A percentile compares a stretch with the other conserved stretches of the same genome.
Evolutionary conservation across 2,329 filamentous ascomycete genomes (phyloP).

Genomic region (Diaporthe batatas): DNA sequence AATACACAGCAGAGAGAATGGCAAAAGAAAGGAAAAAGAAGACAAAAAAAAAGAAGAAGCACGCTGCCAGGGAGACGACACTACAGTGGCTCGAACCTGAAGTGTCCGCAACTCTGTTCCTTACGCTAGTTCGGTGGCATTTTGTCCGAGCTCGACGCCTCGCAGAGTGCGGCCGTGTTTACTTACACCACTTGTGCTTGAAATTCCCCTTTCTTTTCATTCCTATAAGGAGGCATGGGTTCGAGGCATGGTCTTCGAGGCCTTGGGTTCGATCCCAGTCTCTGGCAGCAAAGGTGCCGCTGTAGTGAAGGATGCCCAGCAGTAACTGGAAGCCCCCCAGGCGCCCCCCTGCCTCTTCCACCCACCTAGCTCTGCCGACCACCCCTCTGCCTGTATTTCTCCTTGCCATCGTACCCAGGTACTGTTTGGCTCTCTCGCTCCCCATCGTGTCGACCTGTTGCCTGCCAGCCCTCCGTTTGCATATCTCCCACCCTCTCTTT

Average conservation of each 20-base stretch:
- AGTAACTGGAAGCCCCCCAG: not conserved
- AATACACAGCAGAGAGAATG: no score
- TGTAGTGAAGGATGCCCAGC: not conserved
- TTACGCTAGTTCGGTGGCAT: not conserved
- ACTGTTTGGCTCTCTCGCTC: no score
- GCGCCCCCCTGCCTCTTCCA: not conserved
- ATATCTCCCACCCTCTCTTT: no score
- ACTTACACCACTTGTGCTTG: slow-evolving; percentile 1
- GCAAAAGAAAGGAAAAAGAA: no score
- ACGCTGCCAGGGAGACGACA: not conserved
- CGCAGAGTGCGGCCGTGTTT: slow-evolving; percentile 8
- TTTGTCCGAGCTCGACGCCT: not conserved
- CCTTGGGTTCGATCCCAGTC: not conserved
- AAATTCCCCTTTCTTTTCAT: not conserved
- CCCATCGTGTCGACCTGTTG: no score
- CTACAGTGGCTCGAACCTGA: not conserved
- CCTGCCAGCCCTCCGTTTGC: no score
- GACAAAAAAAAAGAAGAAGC: not conserved
- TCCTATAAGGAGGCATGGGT: not conserved
- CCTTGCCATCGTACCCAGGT: no score
- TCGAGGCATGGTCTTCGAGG: not conserved
- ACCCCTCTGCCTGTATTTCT: no score
- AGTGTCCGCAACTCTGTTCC: not conserved
- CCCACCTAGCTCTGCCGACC: no score
- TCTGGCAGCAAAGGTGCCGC: not conserved